Evolutionary conservation across 371 early-diverging fungal species (phyloP), one percentile per base, ranked within the genome.

Genomic region (Mucor circinelloides): DNA sequence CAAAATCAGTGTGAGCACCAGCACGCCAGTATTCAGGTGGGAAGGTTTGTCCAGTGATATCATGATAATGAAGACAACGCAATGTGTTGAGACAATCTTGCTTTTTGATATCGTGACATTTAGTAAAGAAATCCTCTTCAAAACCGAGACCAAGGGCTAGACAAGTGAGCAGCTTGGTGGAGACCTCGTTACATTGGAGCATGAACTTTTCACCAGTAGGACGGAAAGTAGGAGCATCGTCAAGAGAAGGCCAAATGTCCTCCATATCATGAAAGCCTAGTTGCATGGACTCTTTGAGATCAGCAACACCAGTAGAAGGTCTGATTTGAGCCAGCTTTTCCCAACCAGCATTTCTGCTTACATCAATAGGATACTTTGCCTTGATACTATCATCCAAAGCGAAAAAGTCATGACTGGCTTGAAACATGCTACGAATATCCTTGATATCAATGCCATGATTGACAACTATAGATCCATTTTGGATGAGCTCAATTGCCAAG

Each of bases 11-110:
- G 27, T 77, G 77, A 10, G 77, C 72, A 12, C 77, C 78, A 10
- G 78, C 78, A 36, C 78, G 73, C 74, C 73, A 78, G 62, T 78
- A 77, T 55, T 71, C 74, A 13, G 77, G 69, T 32, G 74, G 77
- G 34, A 76, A 76, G 0, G 55, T 62, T 28, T 69, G 63, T 17
- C 75, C 75, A 3, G 75, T 75, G 17, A 78, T 70, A 44, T 78
- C 75, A 38, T 75, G 73, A 30, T 78, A 75, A 28, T 78, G 78
- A 6, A 73, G 70, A 32, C 63, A 75, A 2, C 78, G 68, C 10
- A 78, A 52, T 2, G 78, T 73, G 57, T 75, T 75, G 21, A 75
- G 71, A 40, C 68, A 66, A 36, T 75, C 75, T 15, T 58, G 40
- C 46, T 75, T 59, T 6, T 66, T 60, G 23, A 71, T 62, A 34